Percentiles rank a stretch among this genome's conserved stretches.
phyloP scores from a whole-genome alignment of 1,139 yeast species.

The Saccharomyces hybrid region DNA sequence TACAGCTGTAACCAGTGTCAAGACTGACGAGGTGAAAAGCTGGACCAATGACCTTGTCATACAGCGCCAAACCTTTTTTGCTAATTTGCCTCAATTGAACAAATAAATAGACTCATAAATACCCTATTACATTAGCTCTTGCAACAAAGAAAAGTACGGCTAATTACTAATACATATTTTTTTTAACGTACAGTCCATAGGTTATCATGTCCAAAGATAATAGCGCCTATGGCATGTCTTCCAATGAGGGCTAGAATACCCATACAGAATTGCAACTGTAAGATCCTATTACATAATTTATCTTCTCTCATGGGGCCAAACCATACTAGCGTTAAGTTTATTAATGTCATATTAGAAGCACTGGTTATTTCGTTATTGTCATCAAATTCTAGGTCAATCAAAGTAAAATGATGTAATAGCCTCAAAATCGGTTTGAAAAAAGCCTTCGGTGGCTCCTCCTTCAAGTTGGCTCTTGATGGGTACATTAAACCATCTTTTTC shows the following conservation, averaged over 20 bases:
- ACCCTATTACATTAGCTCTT: neutral
- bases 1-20: conserved; percentile 53
- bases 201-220: conserved; percentile 86
- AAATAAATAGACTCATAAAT: neutral
- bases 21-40: conserved; percentile 60
- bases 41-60: conserved; percentile 62
- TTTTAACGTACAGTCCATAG: conserved; percentile 33
- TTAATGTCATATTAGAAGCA: conserved; percentile 78
- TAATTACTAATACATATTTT: neutral
- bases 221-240: conserved; percentile 79
- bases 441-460: conserved; percentile 32
- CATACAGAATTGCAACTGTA: conserved; percentile 52
- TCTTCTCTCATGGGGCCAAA: conserved; percentile 89
- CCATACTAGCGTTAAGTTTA: conserved; percentile 75
- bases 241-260: conserved; percentile 62
- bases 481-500: conserved; percentile 61
- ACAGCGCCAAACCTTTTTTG: conserved; percentile 43
- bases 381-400: conserved; percentile 39
- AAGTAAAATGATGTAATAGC: conserved; percentile 33
- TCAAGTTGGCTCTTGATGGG: conserved; percentile 55
- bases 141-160: neutral
- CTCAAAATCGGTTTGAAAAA: conserved; percentile 33
- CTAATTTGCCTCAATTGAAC: neutral
- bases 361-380: conserved; percentile 29
- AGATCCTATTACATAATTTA: conserved; percentile 50